Evolutionary conservation across 805 yeast genomes (phyloP), one percentile per base, ranked within the genome.

Genomic region (Starmerella apicola): DNA sequence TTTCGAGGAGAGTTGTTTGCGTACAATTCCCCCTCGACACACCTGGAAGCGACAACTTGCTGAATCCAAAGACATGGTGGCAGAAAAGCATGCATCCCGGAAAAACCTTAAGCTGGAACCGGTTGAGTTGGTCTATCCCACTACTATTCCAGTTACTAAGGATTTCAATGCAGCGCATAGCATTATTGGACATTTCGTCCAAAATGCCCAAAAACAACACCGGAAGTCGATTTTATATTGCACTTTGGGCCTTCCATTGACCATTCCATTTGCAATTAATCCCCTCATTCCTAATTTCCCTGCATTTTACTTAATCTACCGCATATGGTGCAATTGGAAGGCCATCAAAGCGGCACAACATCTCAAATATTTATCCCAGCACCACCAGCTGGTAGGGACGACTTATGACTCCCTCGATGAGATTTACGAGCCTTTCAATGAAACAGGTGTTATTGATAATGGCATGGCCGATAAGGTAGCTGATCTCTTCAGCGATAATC

Each of bases 211-310:
- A 28, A 49, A 63, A 1, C 63, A 64, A 35, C 94, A 86, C 52
- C 59, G 58, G 37, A 76, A 70, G 52, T 70, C 71, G 50, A 67
- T 79, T 46, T 34, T 71, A 2, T 48, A 64, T 28, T 73, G 80
- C 48, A 66, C 72, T 1, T 43, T 77, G 13, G 75, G 76, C 3
- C 59, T 88, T 3, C 96, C 96, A 2, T 47, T 86, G 33, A 75
- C 93, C 0, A 50, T 83, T 3, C 97, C 97, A 2, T 57, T 86
- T 32, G 85, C 83, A 0, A 51, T 84, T 32, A 54, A 88, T 0
- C 97, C 97, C 0, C 66, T 86, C n/a, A 57, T 85, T 3, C 97
- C 97, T 17, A 86, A 86, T 52, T 72, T 86, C 17, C 97, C 97
- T 0, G 95, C 95, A 0, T 80, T 88, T 54, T 88, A 84, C 53